Evolutionary conservation across 169 alveolate genomes (phyloP).

Genomic region (Cryptosporidium sp.): DNA sequence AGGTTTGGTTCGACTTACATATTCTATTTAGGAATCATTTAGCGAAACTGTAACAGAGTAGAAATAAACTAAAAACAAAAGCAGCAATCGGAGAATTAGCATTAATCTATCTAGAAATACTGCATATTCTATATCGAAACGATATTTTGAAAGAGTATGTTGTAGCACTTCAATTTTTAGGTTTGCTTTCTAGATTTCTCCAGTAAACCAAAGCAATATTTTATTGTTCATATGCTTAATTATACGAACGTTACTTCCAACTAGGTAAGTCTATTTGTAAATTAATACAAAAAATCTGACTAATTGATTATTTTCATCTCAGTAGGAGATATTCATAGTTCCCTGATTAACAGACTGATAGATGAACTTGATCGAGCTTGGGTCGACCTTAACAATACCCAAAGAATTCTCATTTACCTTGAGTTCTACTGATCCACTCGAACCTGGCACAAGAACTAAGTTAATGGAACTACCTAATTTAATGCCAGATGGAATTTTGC

Average conservation of each 20-base stretch:
- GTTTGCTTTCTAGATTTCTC: constrained; percentile 13
- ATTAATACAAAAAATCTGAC: background rate
- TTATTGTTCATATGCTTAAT: background rate
- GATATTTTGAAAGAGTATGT: background rate
- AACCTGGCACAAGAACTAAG: constrained; percentile 9
- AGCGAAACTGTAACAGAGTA: background rate
- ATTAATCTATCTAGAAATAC: background rate
- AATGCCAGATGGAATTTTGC: constrained; percentile 26
- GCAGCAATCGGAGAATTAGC: background rate
- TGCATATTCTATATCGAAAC: background rate
- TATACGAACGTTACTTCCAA: background rate
- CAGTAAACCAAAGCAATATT: constrained; percentile 24
- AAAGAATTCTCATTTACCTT: constrained; percentile 5
- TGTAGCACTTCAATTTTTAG: background rate
- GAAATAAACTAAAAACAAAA: background rate
- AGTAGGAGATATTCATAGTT: constrained; percentile 27
- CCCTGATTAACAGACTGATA: constrained; percentile 66
- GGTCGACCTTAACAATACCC: constrained; percentile 6
- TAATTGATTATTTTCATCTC: background rate
- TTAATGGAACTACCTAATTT: constrained; percentile 13
- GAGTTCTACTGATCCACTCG: background rate
- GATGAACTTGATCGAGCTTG: constrained; percentile 41
- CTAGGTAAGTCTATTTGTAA: background rate
- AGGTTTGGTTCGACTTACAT: background rate
- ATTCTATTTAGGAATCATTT: no score